Conservation (phyloP, 2,329 filamentous ascomycete species). For the Pyrenochaeta sp. region DNA sequence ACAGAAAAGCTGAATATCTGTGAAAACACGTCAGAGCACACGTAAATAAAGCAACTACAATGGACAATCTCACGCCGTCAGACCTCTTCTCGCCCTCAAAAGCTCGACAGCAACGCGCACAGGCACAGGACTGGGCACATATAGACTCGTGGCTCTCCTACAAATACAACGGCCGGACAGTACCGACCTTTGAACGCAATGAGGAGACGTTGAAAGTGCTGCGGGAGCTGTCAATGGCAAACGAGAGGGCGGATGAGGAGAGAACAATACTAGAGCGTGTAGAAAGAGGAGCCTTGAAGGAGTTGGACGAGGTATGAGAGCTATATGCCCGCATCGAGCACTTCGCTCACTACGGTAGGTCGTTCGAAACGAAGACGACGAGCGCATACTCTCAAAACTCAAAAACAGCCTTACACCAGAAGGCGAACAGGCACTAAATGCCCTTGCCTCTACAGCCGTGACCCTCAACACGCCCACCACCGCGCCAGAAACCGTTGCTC, state of each 20-base stretch:
- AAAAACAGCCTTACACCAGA: constrained; percentile 35
- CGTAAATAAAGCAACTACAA: constrained; percentile 13
- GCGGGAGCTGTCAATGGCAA: constrained; percentile 75
- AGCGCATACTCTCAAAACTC: constrained; percentile 35
- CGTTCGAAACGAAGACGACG: constrained; percentile 25
- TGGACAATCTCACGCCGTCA: constrained; percentile 49
- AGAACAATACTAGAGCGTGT: constrained; percentile 64
- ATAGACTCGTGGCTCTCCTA: constrained; percentile 81
- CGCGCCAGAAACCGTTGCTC: constrained; percentile 40
- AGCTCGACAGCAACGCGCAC: constrained; percentile 77
- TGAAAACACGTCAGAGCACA: neutral
- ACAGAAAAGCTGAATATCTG: neutral
- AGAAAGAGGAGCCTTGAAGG: constrained; percentile 67
- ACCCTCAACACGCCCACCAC: constrained; percentile 45
- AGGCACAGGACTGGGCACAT: constrained; percentile 90
- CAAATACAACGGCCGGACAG: constrained; percentile 70
- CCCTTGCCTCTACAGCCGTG: constrained; percentile 49
- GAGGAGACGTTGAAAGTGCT: constrained; percentile 80
- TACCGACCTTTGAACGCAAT: constrained; percentile 85
- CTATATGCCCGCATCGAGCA: constrained; percentile 19
- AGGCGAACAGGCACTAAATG: constrained; percentile 41
- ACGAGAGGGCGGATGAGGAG: constrained; percentile 81
- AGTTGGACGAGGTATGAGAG: constrained; percentile 54
- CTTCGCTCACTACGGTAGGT: constrained; percentile 27
- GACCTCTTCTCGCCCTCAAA: constrained; percentile 69